Evolutionary conservation across 331 rosid genomes (phyloP).

Genomic region (Malus hybrid): DNA sequence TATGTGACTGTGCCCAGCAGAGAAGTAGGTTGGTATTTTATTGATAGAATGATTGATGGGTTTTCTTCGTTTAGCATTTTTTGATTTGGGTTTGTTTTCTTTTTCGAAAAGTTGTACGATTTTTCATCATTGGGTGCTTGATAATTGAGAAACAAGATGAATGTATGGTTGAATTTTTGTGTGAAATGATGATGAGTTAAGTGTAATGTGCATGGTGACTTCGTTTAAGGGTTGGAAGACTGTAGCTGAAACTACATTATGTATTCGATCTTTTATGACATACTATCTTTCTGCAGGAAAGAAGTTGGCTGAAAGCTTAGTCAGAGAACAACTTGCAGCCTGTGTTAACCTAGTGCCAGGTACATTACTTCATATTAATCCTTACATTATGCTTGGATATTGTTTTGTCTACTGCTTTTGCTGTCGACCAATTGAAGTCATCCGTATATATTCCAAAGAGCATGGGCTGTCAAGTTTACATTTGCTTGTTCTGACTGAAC

Average conservation of each 20-base stretch:
- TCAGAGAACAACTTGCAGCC: constrained; percentile 83
- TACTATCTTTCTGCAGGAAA: constrained; percentile 46
- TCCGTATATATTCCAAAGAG: neutral
- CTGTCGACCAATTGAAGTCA: neutral
- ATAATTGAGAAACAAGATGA: neutral
- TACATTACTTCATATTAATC: constrained; percentile 7
- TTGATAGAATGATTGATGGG: neutral
- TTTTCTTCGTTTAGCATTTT: neutral
- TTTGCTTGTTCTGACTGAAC: neutral
- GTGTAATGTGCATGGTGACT: neutral
- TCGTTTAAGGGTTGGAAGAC: neutral
- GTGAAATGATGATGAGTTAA: neutral
- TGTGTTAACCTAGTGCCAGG: constrained; percentile 90
- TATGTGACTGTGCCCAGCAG: constrained; percentile 91
- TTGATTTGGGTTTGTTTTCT: neutral
- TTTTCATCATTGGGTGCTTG: neutral
- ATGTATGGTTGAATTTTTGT: neutral
- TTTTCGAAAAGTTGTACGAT: neutral
- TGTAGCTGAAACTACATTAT: neutral
- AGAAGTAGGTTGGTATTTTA: constrained; percentile 55
- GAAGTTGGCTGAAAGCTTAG: constrained; percentile 83
- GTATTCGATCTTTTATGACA: neutral
- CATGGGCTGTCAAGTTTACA: neutral
- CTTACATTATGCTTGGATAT: neutral
- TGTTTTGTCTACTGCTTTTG: neutral